Evolutionary conservation across 164 flowering plant genomes (phyloP), one percentile per base, ranked within the genome.

Genomic region (Malania oleifera): DNA sequence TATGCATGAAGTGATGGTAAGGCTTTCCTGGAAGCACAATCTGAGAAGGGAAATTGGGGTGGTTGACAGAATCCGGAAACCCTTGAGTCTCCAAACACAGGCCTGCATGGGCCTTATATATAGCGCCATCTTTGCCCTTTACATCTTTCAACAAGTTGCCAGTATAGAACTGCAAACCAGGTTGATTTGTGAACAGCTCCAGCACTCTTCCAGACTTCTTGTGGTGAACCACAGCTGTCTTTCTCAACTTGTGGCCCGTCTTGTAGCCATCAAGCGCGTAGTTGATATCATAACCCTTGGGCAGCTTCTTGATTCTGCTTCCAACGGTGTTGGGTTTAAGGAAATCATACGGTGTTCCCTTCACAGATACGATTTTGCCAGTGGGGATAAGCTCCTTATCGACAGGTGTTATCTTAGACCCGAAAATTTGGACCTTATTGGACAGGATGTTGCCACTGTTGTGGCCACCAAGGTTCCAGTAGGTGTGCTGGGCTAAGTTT

Each of bases 401-500:
- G 9, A 31, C 9, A 4, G 4, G 48, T 4, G 48, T 44, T 5
- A 44, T 44, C 8, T 20, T 5, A 6, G 48, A 44, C 15, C 48
- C 48, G 48, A 23, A 15, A 35, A 91, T 70, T 28, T 83, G 83
- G 39, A 88, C 35, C 9, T 55, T 64, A 51, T 86, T 52, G 0
- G 83, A 74, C 23, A 88, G 67, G 50, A 88, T 80, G 59, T 74
- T 53, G 10, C 92, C 90, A 46, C 81, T 79, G 70, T 69, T 54
- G n/a, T 89, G 96, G 26, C 87, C 87, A 0, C 79, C 91, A 0
- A 87, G 80, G 72, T 87, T 87, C 91, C 91, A 85, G 69, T 82
- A 87, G 17, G 78, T 62, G 67, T 88, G 96, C 12, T 79, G 82
- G 14, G 85, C 89, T 1, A 88, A 77, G 64, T 79, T 87, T 34